phyloP scores from a whole-genome alignment of 1,284 basidiomycete species.

The Hymenochaete sp. region DNA sequence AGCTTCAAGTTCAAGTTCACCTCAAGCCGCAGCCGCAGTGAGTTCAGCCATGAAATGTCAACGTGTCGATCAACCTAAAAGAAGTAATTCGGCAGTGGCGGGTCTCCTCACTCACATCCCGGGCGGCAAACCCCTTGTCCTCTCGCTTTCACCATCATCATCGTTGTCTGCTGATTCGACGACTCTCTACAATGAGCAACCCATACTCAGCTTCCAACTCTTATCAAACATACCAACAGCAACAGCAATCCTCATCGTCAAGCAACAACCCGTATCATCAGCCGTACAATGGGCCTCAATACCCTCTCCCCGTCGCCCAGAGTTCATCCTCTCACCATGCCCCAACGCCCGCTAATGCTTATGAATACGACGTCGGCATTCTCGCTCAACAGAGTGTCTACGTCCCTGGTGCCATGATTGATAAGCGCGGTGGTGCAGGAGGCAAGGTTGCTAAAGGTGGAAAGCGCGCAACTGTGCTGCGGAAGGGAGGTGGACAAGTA shows the following conservation, averaged over 20 bases:
- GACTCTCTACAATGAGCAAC: slow-evolving; percentile 23
- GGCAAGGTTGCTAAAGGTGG: slow-evolving; percentile 83
- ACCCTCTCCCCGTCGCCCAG: slow-evolving; percentile 46
- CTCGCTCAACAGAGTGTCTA: slow-evolving; percentile 83
- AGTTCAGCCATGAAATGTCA: too few relatives aligned
- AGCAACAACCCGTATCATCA: slow-evolving; percentile 64
- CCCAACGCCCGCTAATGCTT: slow-evolving; percentile 81
- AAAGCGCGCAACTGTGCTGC: slow-evolving; percentile 87
- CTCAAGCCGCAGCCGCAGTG: background rate
- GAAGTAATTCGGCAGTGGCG: too few relatives aligned
- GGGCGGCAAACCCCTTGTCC: too few relatives aligned
- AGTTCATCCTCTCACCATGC: slow-evolving; percentile 55
- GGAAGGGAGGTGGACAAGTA: slow-evolving; percentile 90
- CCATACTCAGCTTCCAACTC: slow-evolving; percentile 33
- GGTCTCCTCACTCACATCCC: too few relatives aligned
- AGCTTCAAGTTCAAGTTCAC: background rate
- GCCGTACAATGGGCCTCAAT: slow-evolving; percentile 67
- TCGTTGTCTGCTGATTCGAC: background rate
- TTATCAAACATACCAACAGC: slow-evolving; percentile 35
- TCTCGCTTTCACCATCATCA: background rate
- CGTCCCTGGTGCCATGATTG: slow-evolving; percentile 80
- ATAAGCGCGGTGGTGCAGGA: slow-evolving; percentile 75
- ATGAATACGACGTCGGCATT: slow-evolving; percentile 83
- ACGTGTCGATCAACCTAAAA: too few relatives aligned
- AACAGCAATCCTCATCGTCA: slow-evolving; percentile 23